phyloP scores from a whole-genome alignment of 352 stramenopile genomes.

The Globisporangium ultimum region DNA sequence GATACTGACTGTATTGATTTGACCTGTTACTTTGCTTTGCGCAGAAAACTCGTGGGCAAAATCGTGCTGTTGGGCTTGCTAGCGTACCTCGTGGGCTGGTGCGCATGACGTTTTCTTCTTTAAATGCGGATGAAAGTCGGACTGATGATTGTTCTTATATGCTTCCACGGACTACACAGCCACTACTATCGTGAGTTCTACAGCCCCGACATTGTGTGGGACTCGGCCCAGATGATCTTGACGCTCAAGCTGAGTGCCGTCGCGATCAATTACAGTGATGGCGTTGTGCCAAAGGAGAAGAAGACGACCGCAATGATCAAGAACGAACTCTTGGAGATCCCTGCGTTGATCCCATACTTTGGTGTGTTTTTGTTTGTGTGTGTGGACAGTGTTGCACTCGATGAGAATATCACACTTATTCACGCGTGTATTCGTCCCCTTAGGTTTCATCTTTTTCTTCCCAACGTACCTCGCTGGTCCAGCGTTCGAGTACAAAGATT shows the following conservation, averaged over 20 bases:
- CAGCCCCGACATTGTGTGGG: conserved; percentile 78
- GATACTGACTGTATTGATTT: conserved; percentile 1
- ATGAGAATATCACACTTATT: background rate
- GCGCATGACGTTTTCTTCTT: background rate
- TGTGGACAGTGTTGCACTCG: background rate
- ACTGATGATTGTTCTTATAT: too few relatives aligned
- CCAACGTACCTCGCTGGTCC: conserved; percentile 83
- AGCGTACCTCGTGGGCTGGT: conserved; percentile 68
- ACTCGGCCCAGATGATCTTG: conserved; percentile 84
- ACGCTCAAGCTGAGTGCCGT: conserved; percentile 81
- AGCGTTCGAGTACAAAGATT: conserved; percentile 85
- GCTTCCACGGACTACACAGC: conserved; percentile 16
- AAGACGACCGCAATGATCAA: conserved; percentile 71
- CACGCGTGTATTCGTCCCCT: background rate
- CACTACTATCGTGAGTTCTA: conserved; percentile 86
- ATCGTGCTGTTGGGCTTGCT: conserved; percentile 60
- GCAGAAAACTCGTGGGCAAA: conserved; percentile 60
- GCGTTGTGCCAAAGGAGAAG: conserved; percentile 60
- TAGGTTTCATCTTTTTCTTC: conserved; percentile 87
- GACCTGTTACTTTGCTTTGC: conserved; percentile 9
- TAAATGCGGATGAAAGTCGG: background rate
- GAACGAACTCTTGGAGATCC: conserved; percentile 65
- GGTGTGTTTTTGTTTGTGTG: conserved; percentile 23
- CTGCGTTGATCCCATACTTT: conserved; percentile 67
- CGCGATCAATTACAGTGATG: conserved; percentile 83